Base-by-base conservation (phyloP, 176 grass and related monocot species). In the Oryza officinalis region DNA sequence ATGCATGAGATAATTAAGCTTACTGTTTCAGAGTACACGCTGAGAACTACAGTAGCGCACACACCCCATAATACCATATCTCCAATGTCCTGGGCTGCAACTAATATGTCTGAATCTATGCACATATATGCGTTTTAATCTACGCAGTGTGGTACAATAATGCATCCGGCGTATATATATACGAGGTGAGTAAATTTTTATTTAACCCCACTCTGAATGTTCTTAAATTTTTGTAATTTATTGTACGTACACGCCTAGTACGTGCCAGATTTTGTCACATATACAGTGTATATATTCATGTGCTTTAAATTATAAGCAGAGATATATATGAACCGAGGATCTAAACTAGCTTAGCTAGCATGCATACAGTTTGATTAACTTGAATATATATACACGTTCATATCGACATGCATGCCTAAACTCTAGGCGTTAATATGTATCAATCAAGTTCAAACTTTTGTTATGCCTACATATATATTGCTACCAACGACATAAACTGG, bases 71-170 rank as follows among this genome's bases (percentile, higher is more conserved):
- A 22, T 50, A 26, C 41, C 13, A 54, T 23, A 61, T 61, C 22
- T 9, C 33, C 33, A 10, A 25, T 61, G 57, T 61, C 57, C 57
- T 61, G 2, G 3, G 47, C 33, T 26, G 50, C 75, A 71, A 63
- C 26, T 78, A 85, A 78, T 71, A 38, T 77, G 54, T 63, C 67
- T 31, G 75, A 46, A 47, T 68, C 83, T 27, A 33, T 32, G 74
- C 50, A 32, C 28, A 70, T 71, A 27, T 70, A 27, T 43, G 72
- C 32, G 64, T 40, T 28, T 43, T 60, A 44, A 78, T 54, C 65
- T 31, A 71, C 65, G 18, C 52, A 25, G 3, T 25, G 10, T 30
- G 27, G 74, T 85, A 84, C 82, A 68, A 12, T 8, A 1, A 20
- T 52, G 64, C 43, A 27, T 38, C 14, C 13, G 30, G 32, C 40